Conservation (phyloP, 495 filamentous ascomycete genomes). For the Glutinoglossum americanum region DNA sequence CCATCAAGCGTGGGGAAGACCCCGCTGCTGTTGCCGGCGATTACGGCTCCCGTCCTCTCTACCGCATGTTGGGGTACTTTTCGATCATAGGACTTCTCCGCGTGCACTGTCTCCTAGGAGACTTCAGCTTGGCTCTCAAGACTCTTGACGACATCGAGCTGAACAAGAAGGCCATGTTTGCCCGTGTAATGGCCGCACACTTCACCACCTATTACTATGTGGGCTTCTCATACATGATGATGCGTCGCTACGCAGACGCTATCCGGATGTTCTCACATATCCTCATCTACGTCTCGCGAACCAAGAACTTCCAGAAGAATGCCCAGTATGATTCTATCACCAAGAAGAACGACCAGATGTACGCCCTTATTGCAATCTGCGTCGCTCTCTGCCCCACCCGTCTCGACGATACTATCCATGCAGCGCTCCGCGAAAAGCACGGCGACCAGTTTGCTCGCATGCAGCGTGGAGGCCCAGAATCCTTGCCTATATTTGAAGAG, state of each 20-base stretch:
- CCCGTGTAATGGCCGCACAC: constrained; percentile 96
- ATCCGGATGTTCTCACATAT: constrained; percentile 99
- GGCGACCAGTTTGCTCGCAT: constrained; percentile 89
- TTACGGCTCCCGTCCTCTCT: constrained; percentile 77
- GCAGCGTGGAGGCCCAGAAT: constrained; percentile 85
- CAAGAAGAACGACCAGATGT: constrained; percentile 99
- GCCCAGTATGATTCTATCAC: constrained; percentile 92
- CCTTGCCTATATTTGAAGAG: constrained; percentile 89
- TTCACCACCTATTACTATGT: constrained; percentile 99
- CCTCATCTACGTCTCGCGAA: constrained; percentile 92
- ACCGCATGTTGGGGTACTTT: constrained; percentile 98
- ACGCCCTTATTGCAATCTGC: constrained; percentile 94
- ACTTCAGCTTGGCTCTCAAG: constrained; percentile 95
- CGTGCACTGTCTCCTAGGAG: constrained; percentile 88
- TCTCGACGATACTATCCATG: constrained; percentile 97
- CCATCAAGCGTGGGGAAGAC: constrained; percentile 87
- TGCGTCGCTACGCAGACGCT: constrained; percentile 95
- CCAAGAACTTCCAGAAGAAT: constrained; percentile 99
- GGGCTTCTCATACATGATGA: constrained; percentile 99
- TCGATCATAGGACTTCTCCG: constrained; percentile 92
- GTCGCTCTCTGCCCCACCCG: constrained; percentile 92
- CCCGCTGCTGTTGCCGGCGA: constrained; percentile 67
- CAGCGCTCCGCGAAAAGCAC: constrained; percentile 92
- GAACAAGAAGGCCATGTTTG: constrained; percentile 99
- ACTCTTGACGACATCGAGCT: constrained; percentile 98